Percentiles rank a stretch among this genome's conserved stretches.
Conservation (phyloP, 352 stramenopile species). For the Phytophthora rubi region DNA sequence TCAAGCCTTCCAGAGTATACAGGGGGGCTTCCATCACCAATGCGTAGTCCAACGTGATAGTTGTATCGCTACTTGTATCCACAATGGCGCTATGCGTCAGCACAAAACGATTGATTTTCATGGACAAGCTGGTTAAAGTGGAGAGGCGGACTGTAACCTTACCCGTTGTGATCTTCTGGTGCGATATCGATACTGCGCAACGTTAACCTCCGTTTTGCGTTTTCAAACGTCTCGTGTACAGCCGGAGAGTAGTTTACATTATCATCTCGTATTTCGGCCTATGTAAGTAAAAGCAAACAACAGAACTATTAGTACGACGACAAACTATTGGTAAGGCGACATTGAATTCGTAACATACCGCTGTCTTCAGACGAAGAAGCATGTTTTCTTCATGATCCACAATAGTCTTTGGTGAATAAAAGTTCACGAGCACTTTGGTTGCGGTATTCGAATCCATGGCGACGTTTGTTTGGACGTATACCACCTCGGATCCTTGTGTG, state of each 20-base stretch:
- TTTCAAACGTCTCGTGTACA: slow-evolving; percentile 47
- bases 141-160: slow-evolving; percentile 5
- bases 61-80: slow-evolving; percentile 43
- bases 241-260: slow-evolving; percentile 35
- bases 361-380: slow-evolving; percentile 45
- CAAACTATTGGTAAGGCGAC: neutral
- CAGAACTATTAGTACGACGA: neutral
- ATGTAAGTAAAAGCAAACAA: neutral
- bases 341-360: slow-evolving; percentile 33
- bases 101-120: slow-evolving; percentile 13
- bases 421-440: slow-evolving; percentile 64
- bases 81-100: slow-evolving; percentile 28
- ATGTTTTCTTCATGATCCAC: slow-evolving; percentile 52
- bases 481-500: slow-evolving; percentile 38
- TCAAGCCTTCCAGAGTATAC: slow-evolving; percentile 53
- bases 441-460: slow-evolving; percentile 63
- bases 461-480: slow-evolving; percentile 56
- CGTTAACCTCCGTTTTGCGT: slow-evolving; percentile 60
- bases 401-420: slow-evolving; percentile 48
- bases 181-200: slow-evolving; percentile 36
- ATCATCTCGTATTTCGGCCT: slow-evolving; percentile 24
- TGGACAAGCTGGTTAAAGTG: slow-evolving; percentile 1
- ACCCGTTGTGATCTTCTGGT: slow-evolving; percentile 69
- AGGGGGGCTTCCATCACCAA: slow-evolving; percentile 62
- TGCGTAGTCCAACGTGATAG: slow-evolving; percentile 58